These are phyloP conservation scores for Curvularia spicifera DNA, from an alignment of 2,329 filamentous ascomycete genomes.

Conservation along the genomic window DNA sequence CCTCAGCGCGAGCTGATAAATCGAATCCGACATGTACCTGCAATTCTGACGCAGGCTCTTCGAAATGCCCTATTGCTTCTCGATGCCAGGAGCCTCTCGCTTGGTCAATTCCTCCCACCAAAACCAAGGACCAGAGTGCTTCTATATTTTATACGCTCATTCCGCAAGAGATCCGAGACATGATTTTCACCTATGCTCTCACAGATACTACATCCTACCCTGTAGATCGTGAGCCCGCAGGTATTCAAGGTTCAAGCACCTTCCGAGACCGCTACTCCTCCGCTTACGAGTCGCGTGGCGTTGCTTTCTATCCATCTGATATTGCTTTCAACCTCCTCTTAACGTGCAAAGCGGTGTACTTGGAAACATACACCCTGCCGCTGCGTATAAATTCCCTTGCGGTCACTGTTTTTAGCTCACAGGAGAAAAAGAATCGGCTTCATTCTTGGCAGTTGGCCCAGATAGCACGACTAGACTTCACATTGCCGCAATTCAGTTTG, in stretches of 20 bases:
- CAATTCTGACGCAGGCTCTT: not conserved
- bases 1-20: not conserved
- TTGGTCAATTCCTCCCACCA: conserved; percentile 19
- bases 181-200: conserved; percentile 27
- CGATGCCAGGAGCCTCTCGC: conserved; percentile 24
- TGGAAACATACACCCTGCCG: conserved; percentile 28
- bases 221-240: not conserved
- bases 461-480: conserved; percentile 26
- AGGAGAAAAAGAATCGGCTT: not conserved
- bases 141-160: conserved; percentile 21
- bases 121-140: conserved; percentile 12
- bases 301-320: conserved; percentile 6
- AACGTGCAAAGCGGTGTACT: conserved; percentile 31
- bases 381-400: conserved; percentile 20
- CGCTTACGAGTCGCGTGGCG: not conserved
- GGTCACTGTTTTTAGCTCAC: not conserved
- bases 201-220: conserved; percentile 15
- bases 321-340: conserved; percentile 21
- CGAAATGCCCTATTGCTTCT: not conserved
- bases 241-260: not conserved
- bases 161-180: conserved; percentile 26
- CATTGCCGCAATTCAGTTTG: conserved; percentile 19
- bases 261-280: not conserved
- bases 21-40: not conserved
- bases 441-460: conserved; percentile 26